Evolutionary conservation across 176 grass and related monocot genomes (phyloP).

Genomic region (Ampelocalamus luodianensis): DNA sequence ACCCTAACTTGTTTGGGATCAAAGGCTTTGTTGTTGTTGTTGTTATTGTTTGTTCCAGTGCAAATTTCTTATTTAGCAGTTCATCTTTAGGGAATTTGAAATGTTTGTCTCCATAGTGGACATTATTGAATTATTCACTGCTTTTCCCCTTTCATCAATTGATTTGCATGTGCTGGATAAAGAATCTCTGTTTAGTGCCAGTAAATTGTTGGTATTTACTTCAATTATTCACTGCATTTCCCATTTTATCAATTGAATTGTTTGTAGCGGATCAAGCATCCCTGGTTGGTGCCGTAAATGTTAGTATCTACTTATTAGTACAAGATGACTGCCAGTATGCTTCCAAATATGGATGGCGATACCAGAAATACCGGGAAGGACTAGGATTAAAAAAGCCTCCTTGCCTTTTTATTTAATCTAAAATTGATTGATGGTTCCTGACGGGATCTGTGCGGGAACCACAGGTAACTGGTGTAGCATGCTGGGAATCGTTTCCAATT

Average conservation of each 20-base stretch:
- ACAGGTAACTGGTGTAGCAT: not conserved
- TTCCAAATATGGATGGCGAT: not conserved
- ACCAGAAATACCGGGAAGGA: not conserved
- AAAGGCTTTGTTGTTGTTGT: too few relatives aligned
- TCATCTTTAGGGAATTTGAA: not conserved
- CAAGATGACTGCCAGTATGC: not conserved
- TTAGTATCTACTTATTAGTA: not conserved
- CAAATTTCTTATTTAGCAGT: constrained; percentile 17
- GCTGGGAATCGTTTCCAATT: not conserved
- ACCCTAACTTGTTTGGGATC: too few relatives aligned
- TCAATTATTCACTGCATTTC: not conserved
- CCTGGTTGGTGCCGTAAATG: not conserved
- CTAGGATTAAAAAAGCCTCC: too few relatives aligned
- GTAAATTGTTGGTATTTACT: constrained; percentile 1
- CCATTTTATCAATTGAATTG: constrained; percentile 21
- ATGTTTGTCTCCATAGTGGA: not conserved
- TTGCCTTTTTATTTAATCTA: not conserved
- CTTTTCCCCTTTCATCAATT: constrained; percentile 1
- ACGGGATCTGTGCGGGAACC: not conserved
- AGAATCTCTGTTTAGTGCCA: not conserved
- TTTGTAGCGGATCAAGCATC: constrained; percentile 19
- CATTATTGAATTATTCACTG: constrained; percentile 22
- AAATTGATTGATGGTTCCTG: not conserved
- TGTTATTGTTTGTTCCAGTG: not conserved
- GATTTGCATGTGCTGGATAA: not conserved